Conservation (phyloP, 495 filamentous ascomycete genomes). For the Lindgomyces ingoldianus region DNA sequence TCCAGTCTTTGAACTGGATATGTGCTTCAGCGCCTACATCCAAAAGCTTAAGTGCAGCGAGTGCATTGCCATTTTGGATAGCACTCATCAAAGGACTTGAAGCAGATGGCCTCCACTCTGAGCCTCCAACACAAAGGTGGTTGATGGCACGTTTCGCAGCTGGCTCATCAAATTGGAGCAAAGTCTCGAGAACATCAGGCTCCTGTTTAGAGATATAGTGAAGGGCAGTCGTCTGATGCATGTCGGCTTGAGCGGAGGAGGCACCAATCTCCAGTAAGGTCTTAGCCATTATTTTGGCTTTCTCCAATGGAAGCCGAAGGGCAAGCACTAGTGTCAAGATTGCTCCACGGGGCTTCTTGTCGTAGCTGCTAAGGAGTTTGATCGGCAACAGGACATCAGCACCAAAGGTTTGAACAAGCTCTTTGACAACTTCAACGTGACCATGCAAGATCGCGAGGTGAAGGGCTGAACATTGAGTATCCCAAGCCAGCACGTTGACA, state of each 20-base stretch:
- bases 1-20: constrained; percentile 47
- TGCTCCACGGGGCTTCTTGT: constrained; percentile 53
- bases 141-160: constrained; percentile 65
- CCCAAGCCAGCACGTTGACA: constrained; percentile 74
- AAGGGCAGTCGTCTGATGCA: constrained; percentile 58
- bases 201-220: constrained; percentile 55
- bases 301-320: constrained; percentile 56
- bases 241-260: constrained; percentile 70
- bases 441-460: constrained; percentile 76
- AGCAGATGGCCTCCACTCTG: constrained; percentile 22
- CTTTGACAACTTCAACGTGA: constrained; percentile 64
- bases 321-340: constrained; percentile 67
- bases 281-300: constrained; percentile 60
- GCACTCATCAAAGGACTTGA: constrained; percentile 52
- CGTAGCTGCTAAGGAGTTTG: constrained; percentile 55
- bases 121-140: constrained; percentile 50
- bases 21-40: constrained; percentile 48
- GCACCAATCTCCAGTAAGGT: constrained; percentile 69
- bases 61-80: constrained; percentile 43
- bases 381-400: constrained; percentile 72
- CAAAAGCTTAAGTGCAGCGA: constrained; percentile 50
- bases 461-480: constrained; percentile 66
- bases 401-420: constrained; percentile 70
- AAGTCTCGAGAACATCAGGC: constrained; percentile 57
- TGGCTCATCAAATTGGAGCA: constrained; percentile 60